Base-by-base conservation (phyloP, 2,329 filamentous ascomycete species). In the Microdochium nivale region DNA sequence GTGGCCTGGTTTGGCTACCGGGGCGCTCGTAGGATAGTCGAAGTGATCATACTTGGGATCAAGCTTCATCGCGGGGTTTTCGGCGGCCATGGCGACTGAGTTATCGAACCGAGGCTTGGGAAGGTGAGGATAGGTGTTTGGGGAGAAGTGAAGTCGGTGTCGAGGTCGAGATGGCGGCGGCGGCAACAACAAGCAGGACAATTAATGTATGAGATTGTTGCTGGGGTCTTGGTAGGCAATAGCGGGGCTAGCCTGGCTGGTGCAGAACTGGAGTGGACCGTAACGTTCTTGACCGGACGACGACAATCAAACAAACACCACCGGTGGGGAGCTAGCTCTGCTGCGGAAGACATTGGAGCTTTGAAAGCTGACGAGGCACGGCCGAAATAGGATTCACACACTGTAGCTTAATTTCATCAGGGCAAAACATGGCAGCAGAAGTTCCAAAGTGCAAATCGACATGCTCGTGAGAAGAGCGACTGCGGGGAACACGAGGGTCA, bases 41-140 rank as follows among this genome's bases (percentile, higher is more conserved):
- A 94, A 97, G 76, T 95, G 70, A 75, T 97, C 94, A 78, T 97
- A 95, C 75, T 96, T 96, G 68, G 88, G 79, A 71, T 95, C 85
- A 62, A 90, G 67, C 68, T 81, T 73, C 73, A 82, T 75, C 63
- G 66, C 68, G 63, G 51, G 51, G 24, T 54, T 51, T 55, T 58
- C 49, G 49, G 54, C 56, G 37, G 64, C 59, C 59, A 62, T 65
- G 47, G 52, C 49, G 51, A 54, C 48, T 24, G 51, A 23, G 5
- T 44, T 13, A 21, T 44, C 13, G 40, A 44, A 19, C 40, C 40
- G 19, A 19, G 23, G 40, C 19, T 19, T 44, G 9, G n/a, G 27
- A 11, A 44, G 40, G 40, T 19, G 40, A 7, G 40, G 3, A 13
- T 21, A 44, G 19, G 40, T 44, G 40, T 30, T 8, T 44, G 40